Base-by-base conservation (phyloP, 139 green algal genomes). In the Limnomonas spitsbergensis region DNA sequence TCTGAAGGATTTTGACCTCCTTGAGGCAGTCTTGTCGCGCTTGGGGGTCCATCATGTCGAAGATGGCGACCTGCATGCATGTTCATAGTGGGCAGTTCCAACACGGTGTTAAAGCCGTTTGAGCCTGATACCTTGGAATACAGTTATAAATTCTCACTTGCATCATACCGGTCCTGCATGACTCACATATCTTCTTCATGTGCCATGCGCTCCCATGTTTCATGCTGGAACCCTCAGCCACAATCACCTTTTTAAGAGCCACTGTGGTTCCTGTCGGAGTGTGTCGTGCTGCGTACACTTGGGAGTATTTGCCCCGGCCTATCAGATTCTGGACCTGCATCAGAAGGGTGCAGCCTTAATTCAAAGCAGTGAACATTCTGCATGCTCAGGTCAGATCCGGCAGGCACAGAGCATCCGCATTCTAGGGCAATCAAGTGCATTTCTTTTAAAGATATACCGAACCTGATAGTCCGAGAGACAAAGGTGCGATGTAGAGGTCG, bases 31-130 rank as follows among this genome's bases (percentile, higher is more conserved):
- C 81, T 37, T 81, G 47, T 20, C 86, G 81, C n/a, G 75, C 53
- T 42, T 80, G 79, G 2, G 69, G 47, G 73, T 90, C 86, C 86
- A 90, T 90, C 72, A 90, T 90, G 73, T 90, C 83, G 31, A 90
- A 90, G 7, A 90, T 85, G 31, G 85, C 83, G 3, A 90, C 83
- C 83, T 90, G 84, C 53, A 61, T 35, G 4, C 31, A 34, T 4
- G 2, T 3, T 38, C 29, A 80, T 24, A 24, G 14, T 29, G 37
- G n/a, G 38, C 53, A 20, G 40, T 26, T 68, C 6, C 39, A 38
- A 39, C 27, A 38, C 40, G 26, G 27, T 39, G 4, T 26, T 6
- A 69, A 35, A 29, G 7, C 29, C 1, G 3, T 27, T 75, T 26
- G 34, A 34, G 69, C 31, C 7, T 4, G 24, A 75, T 42, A 29